A percentile compares a stretch with the other conserved stretches of the same genome.
Conservation (phyloP, 2,329 filamentous ascomycete genomes). For the Thelonectria blattea region DNA sequence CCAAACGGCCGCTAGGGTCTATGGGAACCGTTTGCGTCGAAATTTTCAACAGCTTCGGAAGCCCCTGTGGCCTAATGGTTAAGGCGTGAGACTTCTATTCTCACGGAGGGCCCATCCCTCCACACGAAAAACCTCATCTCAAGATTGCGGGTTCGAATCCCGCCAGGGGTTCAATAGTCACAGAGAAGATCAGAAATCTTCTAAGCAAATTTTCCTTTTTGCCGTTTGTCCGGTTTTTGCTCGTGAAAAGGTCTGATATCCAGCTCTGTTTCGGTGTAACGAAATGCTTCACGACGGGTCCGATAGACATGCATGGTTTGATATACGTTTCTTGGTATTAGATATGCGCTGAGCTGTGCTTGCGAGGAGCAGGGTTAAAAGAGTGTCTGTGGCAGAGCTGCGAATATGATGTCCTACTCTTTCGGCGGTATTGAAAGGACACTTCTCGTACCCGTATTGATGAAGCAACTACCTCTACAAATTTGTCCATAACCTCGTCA, state of each 20-base stretch:
- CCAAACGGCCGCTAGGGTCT: background rate
- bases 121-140: background rate
- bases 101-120: background rate
- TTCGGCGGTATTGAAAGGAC: no score
- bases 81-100: background rate
- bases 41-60: background rate
- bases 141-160: background rate
- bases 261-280: background rate
- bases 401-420: no score
- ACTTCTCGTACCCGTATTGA: no score
- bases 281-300: no score
- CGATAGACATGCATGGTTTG: no score
- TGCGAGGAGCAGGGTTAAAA: no score
- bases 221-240: background rate
- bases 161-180: background rate
- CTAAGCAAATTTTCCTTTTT: background rate
- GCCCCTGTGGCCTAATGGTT: background rate
- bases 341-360: no score
- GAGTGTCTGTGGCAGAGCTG: no score
- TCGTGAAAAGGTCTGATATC: background rate
- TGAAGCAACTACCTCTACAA: no score
- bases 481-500: no score
- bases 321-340: no score
- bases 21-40: background rate
- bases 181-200: background rate